Evolutionary conservation across 129 eudicot species (phyloP), one percentile per base, ranked within the genome.

Genomic region (Lactuca saligna): DNA sequence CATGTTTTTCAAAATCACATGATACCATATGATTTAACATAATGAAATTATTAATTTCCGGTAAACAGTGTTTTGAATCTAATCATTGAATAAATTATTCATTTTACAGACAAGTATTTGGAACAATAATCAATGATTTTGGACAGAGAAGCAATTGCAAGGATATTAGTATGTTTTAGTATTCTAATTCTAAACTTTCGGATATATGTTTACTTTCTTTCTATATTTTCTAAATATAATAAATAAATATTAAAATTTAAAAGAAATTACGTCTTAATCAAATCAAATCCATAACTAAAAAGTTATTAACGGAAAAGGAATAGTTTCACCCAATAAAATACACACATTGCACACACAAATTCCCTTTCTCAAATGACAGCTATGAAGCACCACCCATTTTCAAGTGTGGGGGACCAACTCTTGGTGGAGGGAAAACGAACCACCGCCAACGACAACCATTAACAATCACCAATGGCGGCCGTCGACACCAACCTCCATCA

Each of bases 291-390:
- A 15, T 32, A 42, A 41, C 29, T 20, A 73, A 55, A 37, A 11
- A 63, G 41, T 73, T 14, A 12, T 16, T 31, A 63, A 38, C 15
- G 16, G 17, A 33, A 51, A 63, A 32, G 48, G 61, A 66, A 66
- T 57, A 68, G 5, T 35, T 35, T 39, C 55, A 11, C 56, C 80
- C 69, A 68, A 59, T 50, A 75, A 58, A 67, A 75, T 49, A 57
- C 75, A 39, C 15, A 32, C 53, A 57, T 20, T 55, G 17, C 48
- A 8, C 66, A 55, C 72, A 74, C 69, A 59, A 59, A 60, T 60
- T 59, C 62, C 38, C 75, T 67, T 66, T 67, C 48, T 37, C 73
- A 68, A 25, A 20, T 75, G 74, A 75, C 80, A 75, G 80, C 80
- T 75, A 68, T 37, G 55, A 68, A 54, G 16, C 78, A 63, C 79